Percentiles rank a stretch among this genome's conserved stretches.
Evolutionary conservation across 2,329 filamentous ascomycete genomes (phyloP).

Genomic region (Hypomyces rosellus): DNA sequence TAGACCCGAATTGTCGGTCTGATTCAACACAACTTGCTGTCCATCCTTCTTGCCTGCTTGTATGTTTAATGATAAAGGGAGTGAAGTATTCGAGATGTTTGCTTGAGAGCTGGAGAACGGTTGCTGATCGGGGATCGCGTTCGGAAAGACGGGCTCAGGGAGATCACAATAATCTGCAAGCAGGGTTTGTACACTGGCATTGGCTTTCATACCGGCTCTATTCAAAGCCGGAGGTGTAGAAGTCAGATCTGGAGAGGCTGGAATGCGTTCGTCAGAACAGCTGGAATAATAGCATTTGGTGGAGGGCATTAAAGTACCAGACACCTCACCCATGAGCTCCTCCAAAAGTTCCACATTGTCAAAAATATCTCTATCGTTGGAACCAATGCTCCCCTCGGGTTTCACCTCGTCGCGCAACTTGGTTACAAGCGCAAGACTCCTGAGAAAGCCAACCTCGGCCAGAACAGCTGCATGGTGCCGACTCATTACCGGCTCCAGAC

Average conservation of each 20-base stretch:
- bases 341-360: not conserved
- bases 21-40: not conserved
- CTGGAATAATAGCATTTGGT: not conserved
- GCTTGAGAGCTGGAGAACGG: not conserved
- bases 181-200: not conserved
- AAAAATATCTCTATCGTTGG: not conserved
- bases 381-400: not conserved
- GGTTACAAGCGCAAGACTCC: not conserved
- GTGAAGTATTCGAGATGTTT: not conserved
- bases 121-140: not conserved
- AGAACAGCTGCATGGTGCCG: constrained; percentile 24
- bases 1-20: not conserved
- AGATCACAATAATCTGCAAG: not conserved
- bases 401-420: not conserved
- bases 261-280: not conserved
- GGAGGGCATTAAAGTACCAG: not conserved
- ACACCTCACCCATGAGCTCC: not conserved
- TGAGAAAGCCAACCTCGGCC: constrained; percentile 23
- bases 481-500: constrained; percentile 21
- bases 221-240: not conserved
- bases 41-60: not conserved
- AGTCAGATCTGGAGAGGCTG: not conserved
- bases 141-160: not conserved
- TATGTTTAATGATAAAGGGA: not conserved
- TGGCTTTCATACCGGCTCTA: not conserved